Conservation (phyloP, 306 rosid species). For the Mimosa pudica region DNA sequence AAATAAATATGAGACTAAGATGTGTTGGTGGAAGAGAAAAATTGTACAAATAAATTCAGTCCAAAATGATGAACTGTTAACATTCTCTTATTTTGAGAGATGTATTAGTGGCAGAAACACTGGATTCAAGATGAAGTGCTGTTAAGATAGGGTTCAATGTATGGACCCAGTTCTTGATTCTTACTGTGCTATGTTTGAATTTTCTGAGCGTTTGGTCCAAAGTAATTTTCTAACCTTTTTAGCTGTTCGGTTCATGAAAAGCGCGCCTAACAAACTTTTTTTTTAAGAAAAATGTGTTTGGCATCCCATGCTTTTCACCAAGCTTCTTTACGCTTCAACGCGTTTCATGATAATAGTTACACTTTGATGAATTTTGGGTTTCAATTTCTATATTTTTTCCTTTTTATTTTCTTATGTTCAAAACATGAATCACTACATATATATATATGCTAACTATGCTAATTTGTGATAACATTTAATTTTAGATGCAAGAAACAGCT, state of each 20-base stretch:
- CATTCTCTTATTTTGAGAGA: neutral
- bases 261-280: neutral
- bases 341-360: neutral
- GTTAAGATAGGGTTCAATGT: constrained; percentile 18
- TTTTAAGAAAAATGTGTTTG: neutral
- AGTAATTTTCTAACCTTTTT: constrained; percentile 1
- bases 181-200: constrained; percentile 29
- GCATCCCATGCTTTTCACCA: neutral
- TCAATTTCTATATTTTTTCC: no score
- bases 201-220: constrained; percentile 17
- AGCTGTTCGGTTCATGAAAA: neutral
- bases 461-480: no score
- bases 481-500: no score
- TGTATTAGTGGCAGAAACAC: neutral
- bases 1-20: neutral
- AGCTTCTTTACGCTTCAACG: neutral
- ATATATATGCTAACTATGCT: no score
- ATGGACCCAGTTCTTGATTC: neutral
- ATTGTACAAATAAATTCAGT: neutral
- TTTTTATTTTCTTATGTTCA: no score
- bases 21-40: neutral
- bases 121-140: neutral
- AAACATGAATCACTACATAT: no score
- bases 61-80: neutral
- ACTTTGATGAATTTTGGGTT: no score